A percentile compares a stretch with the other conserved stretches of the same genome.
phyloP scores from a whole-genome alignment of 2,329 filamentous ascomycete genomes.

The Colletotrichum sp. region DNA sequence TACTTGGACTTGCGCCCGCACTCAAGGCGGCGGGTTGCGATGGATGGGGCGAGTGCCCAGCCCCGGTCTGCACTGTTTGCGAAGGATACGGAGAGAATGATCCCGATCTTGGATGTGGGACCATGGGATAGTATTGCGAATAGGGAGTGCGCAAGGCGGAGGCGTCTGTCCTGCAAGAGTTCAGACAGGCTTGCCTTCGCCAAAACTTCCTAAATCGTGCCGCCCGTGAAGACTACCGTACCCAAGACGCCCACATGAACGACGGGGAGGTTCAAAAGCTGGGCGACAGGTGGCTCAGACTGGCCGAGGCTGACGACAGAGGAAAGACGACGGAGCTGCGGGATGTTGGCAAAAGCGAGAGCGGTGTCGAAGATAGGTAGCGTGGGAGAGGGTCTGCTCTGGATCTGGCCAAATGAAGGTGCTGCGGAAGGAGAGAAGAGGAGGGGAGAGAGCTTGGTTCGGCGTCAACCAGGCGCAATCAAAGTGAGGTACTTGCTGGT shows the following conservation, averaged over 20 bases:
- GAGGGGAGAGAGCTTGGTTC: slow-evolving; percentile 16
- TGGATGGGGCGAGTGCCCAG: slow-evolving; percentile 60
- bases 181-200: slow-evolving; percentile 14
- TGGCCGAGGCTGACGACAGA: background rate
- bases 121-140: slow-evolving; percentile 48
- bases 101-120: slow-evolving; percentile 66
- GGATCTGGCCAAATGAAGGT: background rate
- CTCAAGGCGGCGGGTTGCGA: slow-evolving; percentile 62
- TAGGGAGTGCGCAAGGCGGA: background rate
- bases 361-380: background rate
- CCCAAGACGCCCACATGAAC: slow-evolving; percentile 1
- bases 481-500: background rate
- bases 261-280: background rate
- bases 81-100: slow-evolving; percentile 68
- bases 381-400: background rate
- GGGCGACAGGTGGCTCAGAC: background rate
- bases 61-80: slow-evolving; percentile 62
- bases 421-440: background rate
- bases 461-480: slow-evolving; percentile 10
- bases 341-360: background rate
- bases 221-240: background rate
- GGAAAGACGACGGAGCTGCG: background rate
- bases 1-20: slow-evolving; percentile 66
- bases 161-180: slow-evolving; percentile 16
- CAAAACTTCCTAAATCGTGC: slow-evolving; percentile 1